Evolutionary conservation across 257 asterid species (phyloP).

Genomic region (Penstemon eatonii): DNA sequence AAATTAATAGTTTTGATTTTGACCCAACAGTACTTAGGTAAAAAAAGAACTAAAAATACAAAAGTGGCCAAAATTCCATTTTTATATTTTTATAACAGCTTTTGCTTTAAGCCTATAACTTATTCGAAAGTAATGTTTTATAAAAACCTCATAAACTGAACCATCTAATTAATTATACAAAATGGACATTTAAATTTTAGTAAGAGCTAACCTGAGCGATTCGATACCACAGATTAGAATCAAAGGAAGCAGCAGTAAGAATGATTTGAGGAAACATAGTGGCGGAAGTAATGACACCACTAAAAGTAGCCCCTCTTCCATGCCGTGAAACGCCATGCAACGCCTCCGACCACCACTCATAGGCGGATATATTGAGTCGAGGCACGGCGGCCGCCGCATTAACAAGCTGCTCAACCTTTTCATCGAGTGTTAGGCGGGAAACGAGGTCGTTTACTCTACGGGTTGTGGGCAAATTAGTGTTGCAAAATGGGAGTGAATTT

Average conservation of each 20-base stretch:
- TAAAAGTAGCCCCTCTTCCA: constrained; percentile 52
- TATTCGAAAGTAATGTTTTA: too few species aligned
- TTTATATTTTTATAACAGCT: too few species aligned
- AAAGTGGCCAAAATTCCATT: too few species aligned
- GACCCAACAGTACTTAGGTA: too few species aligned
- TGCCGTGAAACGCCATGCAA: constrained; percentile 64
- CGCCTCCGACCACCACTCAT: constrained; percentile 84
- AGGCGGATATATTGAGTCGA: constrained; percentile 63
- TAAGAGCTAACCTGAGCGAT: constrained; percentile 51
- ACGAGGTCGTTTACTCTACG: constrained; percentile 52
- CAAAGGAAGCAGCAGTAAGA: constrained; percentile 73
- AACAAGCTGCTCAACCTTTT: constrained; percentile 60
- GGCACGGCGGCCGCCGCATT: constrained; percentile 58
- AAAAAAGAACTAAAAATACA: too few species aligned
- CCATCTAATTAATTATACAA: too few species aligned
- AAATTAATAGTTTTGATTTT: too few species aligned
- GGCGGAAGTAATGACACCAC: constrained; percentile 53
- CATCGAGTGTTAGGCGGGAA: constrained; percentile 61
- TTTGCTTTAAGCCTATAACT: too few species aligned
- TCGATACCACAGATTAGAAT: constrained; percentile 68
- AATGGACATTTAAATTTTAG: background rate
- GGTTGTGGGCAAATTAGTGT: constrained; percentile 33
- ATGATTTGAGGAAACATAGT: constrained; percentile 74
- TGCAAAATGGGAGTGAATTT: constrained; percentile 51
- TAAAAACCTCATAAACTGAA: too few species aligned